phyloP scores from a whole-genome alignment of 257 asterid species.

The Solanum chiquidenum region DNA sequence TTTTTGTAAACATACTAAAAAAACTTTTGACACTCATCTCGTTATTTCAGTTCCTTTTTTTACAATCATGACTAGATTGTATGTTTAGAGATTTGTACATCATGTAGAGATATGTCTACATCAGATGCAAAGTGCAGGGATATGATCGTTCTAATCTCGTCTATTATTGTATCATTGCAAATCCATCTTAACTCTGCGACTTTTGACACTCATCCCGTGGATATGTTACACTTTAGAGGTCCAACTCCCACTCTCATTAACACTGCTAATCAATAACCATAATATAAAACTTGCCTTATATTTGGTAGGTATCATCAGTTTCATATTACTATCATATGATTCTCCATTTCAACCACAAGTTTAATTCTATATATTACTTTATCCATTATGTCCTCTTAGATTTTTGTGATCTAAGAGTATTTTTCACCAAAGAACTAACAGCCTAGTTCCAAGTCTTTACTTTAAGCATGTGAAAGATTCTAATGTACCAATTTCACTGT shows the following conservation, averaged over 20 bases:
- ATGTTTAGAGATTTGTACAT: neutral
- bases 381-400: neutral
- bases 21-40: neutral
- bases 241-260: neutral
- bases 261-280: neutral
- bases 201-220: neutral
- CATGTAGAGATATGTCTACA: neutral
- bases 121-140: neutral
- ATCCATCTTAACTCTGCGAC: neutral
- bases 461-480: conserved; percentile 5
- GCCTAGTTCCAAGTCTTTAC: neutral
- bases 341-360: neutral
- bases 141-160: neutral
- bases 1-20: neutral
- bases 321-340: neutral
- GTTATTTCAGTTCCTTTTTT: neutral
- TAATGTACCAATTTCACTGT: conserved; percentile 19
- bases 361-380: neutral
- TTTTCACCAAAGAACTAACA: neutral
- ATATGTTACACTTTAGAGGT: neutral
- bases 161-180: neutral
- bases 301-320: neutral
- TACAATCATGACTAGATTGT: neutral
- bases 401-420: neutral
- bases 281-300: neutral